Conservation (phyloP, 106 monocot species). For the Alisma plantagoaquatica region DNA sequence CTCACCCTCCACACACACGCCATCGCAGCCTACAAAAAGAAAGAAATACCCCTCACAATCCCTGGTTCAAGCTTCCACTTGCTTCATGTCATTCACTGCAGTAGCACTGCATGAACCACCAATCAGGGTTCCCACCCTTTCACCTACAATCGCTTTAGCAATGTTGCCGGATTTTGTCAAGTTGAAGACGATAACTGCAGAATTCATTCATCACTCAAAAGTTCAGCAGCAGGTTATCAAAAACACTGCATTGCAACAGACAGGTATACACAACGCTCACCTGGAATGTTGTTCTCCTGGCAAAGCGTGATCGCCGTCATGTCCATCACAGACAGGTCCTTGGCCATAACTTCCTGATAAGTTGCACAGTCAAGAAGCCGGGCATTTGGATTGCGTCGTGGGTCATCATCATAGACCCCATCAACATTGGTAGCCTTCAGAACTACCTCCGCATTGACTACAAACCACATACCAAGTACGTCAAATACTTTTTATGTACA, state of each 20-base stretch:
- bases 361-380: slow-evolving; percentile 6
- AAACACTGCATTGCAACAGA: too few species aligned
- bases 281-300: slow-evolving; percentile 16
- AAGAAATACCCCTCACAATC: too few species aligned
- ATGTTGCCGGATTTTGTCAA: slow-evolving; percentile 9
- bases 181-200: slow-evolving; percentile 14
- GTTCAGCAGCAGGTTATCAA: too few species aligned
- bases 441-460: slow-evolving; percentile 12
- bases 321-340: slow-evolving; percentile 17
- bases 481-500: too few species aligned
- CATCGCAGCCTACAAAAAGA: too few species aligned
- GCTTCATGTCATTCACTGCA: too few species aligned
- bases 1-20: too few species aligned
- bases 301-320: slow-evolving; percentile 12
- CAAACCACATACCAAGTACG: neutral
- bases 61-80: too few species aligned
- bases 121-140: slow-evolving; percentile 11
- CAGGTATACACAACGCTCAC: neutral
- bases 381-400: slow-evolving; percentile 5
- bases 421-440: too few species aligned
- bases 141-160: slow-evolving; percentile 7
- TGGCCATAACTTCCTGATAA: slow-evolving; percentile 9
- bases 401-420: slow-evolving; percentile 10
- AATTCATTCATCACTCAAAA: too few species aligned
- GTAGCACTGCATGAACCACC: too few species aligned